Percentiles rank a stretch among this genome's conserved stretches.
These are phyloP conservation scores for Auxenochlorella protothecoides DNA, from an alignment of 139 green algal genomes.

Conservation along the genomic window DNA sequence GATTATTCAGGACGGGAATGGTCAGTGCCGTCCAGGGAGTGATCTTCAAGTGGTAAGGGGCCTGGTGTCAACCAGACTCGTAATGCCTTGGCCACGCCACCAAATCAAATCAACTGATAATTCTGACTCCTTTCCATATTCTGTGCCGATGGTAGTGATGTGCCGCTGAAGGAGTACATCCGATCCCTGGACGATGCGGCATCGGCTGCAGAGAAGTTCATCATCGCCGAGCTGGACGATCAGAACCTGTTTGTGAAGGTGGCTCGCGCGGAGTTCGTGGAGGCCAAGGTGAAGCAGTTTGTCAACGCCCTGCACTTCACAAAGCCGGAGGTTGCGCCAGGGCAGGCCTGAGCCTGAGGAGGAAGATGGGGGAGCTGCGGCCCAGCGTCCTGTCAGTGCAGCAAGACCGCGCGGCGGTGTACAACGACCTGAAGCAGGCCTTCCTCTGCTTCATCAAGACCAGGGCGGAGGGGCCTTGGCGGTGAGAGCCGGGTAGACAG, in stretches of 20 bases:
- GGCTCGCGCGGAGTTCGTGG: conserved; percentile 6
- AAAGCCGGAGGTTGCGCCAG: not conserved
- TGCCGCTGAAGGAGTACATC: conserved; percentile 16
- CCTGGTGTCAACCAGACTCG: not conserved
- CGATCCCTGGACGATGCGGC: conserved; percentile 7
- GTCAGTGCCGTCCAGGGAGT: not conserved
- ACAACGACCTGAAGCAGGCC: no score
- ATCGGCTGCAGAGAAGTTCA: conserved; percentile 9
- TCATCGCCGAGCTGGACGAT: conserved; percentile 20
- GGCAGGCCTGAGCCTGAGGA: not conserved
- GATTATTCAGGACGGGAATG: not conserved
- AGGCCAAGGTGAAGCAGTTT: conserved; percentile 3
- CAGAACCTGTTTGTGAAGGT: conserved; percentile 23
- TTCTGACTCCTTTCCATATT: not conserved
- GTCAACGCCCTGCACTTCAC: conserved; percentile 2
- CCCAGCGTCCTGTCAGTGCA: not conserved
- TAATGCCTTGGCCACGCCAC: not conserved
- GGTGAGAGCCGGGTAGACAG: no score
- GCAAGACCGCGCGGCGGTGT: not conserved
- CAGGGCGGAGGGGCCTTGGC: no score
- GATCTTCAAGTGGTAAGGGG: not conserved
- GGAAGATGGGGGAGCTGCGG: not conserved
- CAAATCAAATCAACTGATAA: not conserved
- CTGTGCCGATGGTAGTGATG: conserved; percentile 3
- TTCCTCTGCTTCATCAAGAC: no score